Conservation (phyloP, 176 grass and related monocot species). For the Cymbopogon citratus region DNA sequence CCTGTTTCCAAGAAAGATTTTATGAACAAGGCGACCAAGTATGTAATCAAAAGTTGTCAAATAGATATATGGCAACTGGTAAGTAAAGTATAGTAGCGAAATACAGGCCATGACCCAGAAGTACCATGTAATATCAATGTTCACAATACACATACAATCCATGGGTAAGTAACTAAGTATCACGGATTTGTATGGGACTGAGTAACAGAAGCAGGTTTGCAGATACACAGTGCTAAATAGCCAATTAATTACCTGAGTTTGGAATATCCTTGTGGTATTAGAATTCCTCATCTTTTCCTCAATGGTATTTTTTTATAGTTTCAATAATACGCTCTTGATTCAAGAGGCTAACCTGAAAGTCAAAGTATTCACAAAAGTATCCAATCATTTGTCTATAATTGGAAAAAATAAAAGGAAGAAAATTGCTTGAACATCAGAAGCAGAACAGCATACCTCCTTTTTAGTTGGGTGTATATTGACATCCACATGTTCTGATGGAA, state of each 20-base stretch:
- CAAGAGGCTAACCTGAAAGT: constrained; percentile 88
- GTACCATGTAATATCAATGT: not conserved
- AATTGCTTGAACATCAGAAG: constrained; percentile 5
- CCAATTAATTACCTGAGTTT: constrained; percentile 65
- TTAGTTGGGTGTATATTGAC: constrained; percentile 97
- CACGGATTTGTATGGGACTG: not conserved
- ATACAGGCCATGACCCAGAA: not conserved
- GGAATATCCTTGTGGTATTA: constrained; percentile 90
- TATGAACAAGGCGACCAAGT: not conserved
- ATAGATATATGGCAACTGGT: not conserved
- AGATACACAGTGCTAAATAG: constrained; percentile 17
- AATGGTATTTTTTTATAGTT: constrained; percentile 57
- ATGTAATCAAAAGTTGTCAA: not conserved
- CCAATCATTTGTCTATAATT: not conserved
- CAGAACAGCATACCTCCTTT: constrained; percentile 61
- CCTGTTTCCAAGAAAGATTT: not conserved
- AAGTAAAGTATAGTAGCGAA: not conserved
- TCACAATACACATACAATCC: not conserved
- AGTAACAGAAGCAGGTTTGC: not conserved
- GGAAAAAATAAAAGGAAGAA: not conserved
- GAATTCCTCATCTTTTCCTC: constrained; percentile 83
- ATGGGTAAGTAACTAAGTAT: not conserved
- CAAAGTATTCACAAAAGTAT: constrained; percentile 7
- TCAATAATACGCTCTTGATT: constrained; percentile 93
- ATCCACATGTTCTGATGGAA: constrained; percentile 89